These are phyloP conservation scores for Fusarium citri DNA, from an alignment of 2,329 filamentous ascomycete genomes.

Conservation along the genomic window DNA sequence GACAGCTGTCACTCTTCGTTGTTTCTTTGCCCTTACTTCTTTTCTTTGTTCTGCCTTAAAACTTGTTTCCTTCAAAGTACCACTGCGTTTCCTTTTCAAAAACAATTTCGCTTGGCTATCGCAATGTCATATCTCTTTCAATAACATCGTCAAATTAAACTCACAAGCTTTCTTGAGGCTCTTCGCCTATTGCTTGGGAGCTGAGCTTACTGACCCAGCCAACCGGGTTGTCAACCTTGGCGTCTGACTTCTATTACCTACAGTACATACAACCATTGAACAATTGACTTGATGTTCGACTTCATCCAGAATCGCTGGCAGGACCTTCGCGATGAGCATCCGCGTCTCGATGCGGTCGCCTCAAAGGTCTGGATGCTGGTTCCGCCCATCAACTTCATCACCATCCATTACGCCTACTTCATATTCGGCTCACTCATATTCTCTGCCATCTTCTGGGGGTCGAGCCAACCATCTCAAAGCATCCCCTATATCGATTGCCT, in stretches of 20 bases:
- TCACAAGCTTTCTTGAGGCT: slow-evolving; percentile 10
- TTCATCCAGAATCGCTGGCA: slow-evolving; percentile 39
- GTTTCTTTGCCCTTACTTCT: background rate
- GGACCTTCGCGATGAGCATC: slow-evolving; percentile 39
- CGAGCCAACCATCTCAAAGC: slow-evolving; percentile 62
- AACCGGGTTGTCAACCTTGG: slow-evolving; percentile 22
- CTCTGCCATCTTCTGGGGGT: slow-evolving; percentile 71
- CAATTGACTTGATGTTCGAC: slow-evolving; percentile 31
- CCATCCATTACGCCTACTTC: slow-evolving; percentile 76
- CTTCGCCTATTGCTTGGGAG: slow-evolving; percentile 19
- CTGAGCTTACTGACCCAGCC: slow-evolving; percentile 25
- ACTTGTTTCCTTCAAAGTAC: background rate
- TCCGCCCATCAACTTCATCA: slow-evolving; percentile 69
- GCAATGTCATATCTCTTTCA: slow-evolving; percentile 36
- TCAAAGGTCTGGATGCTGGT: slow-evolving; percentile 30
- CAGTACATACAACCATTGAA: background rate
- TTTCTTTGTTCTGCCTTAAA: background rate
- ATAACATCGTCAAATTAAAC: slow-evolving; percentile 13
- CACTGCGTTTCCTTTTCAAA: background rate
- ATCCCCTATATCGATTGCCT: slow-evolving; percentile 73
- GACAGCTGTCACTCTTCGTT: slow-evolving; percentile 31
- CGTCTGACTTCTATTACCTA: slow-evolving; percentile 14
- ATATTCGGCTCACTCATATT: slow-evolving; percentile 64
- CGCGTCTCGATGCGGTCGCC: slow-evolving; percentile 19
- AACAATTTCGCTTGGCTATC: background rate